Evolutionary conservation across 352 stramenopile species (phyloP), one percentile per base, ranked within the genome.

Genomic region (Saprolegnia diclina): DNA sequence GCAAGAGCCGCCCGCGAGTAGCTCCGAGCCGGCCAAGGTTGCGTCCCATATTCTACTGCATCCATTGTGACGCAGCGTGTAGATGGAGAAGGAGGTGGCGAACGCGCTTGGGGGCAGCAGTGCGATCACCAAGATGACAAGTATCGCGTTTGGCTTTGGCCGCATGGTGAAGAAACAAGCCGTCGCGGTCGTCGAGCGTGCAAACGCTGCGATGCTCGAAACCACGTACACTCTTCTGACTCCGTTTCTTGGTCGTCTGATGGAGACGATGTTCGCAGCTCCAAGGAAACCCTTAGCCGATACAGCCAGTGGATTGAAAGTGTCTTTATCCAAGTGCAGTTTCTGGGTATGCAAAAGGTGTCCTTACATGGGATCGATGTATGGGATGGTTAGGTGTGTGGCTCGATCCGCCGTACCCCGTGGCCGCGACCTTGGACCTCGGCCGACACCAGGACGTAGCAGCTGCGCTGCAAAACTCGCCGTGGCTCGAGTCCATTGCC

Each of bases 161-260:
- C 78, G 83, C 19, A 91, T 91, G 81, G 81, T 93, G 50, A 91
- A 91, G 71, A 93, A 91, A 54, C 85, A 93, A 72, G 83, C 85
- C 7, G 89, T 91, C 52, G 83, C 85, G 35, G 85, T 82, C 9
- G 85, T 93, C 18, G 85, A 93, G 71, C 82, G 85, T 13, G 63
- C 63, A 1, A 69, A 69, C 37, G 46, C 63, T 2, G 63, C 63
- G 9, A 52, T 61, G 50, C 18, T 69, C 21, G 63, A 69, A 18
- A 69, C 45, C 32, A 69, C 46, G 63, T 69, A 69, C 18, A 21
- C n/a, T 42, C 6, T 59, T 13, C n/a, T n/a, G n/a, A n/a, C n/a
- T n/a, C n/a, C n/a, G n/a, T n/a, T n/a, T n/a, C n/a, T n/a, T n/a
- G n/a, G n/a, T n/a, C n/a, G n/a, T n/a, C n/a, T n/a, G n/a, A n/a